A percentile compares a stretch with the other conserved stretches of the same genome.
Conservation (phyloP, 2,329 filamentous ascomycete genomes). For the Thelonectria olida region DNA sequence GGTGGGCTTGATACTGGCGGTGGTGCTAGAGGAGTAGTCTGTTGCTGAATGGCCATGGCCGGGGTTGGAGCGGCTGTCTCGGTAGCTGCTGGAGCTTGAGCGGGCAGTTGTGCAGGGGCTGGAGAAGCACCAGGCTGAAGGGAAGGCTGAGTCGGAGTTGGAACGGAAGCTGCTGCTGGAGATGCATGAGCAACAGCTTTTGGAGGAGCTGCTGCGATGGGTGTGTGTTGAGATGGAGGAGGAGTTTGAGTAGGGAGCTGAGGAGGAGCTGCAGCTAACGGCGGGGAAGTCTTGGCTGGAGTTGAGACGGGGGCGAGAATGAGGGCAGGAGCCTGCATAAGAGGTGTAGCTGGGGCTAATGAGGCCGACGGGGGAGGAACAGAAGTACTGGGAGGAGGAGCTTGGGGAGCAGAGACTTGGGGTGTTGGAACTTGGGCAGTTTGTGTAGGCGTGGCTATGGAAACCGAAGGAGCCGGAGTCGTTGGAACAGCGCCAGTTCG, state of each 20-base stretch:
- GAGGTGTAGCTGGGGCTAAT: slow-evolving; percentile 3
- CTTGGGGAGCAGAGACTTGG: background rate
- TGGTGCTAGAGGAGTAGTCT: background rate
- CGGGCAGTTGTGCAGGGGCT: background rate
- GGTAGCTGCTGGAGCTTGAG: background rate
- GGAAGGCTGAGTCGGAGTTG: background rate
- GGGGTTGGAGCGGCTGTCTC: background rate
- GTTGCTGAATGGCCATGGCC: background rate
- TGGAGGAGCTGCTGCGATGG: background rate
- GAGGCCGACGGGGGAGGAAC: background rate
- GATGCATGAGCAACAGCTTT: background rate
- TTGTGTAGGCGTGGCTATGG: background rate
- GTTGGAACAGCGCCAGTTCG: background rate
- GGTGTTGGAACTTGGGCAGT: background rate
- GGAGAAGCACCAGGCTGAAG: background rate
- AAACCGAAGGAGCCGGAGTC: background rate
- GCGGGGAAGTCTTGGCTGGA: background rate
- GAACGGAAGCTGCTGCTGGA: background rate
- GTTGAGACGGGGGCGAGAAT: background rate
- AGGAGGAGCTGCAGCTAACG: background rate
- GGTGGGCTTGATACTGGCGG: background rate
- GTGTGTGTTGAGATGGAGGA: background rate
- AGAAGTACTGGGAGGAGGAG: background rate
- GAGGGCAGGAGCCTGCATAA: background rate
- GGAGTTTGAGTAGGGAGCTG: slow-evolving; percentile 4